Base-by-base conservation (phyloP, 2,329 filamentous ascomycete species). In the Lecanosticta acicola region DNA sequence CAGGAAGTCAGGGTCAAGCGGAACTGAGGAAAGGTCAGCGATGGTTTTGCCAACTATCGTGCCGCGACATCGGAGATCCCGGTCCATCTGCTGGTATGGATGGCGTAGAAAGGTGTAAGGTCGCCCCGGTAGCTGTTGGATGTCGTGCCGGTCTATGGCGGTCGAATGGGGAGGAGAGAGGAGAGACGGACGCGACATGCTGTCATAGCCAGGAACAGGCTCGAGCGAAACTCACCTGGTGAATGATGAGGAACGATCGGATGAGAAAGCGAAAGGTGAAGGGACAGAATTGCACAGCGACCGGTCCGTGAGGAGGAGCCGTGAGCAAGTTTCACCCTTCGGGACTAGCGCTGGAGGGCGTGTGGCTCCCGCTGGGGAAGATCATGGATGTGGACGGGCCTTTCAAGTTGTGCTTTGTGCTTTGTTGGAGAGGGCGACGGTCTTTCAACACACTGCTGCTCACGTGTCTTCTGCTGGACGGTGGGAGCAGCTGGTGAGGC, bases 131-230 rank as follows among this genome's bases (percentile, higher is more conserved):
- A 26, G 17, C 39, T 24, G 29, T 33, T 17, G 34, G 17, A 36
- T 21, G 40, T 32, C 43, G 41, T 18, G 21, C n/a, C n/a, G n/a
- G n/a, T n/a, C 19, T 36, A 36, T 33, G 9, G 34, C 11, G 17
- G 10, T 33, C n/a, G 32, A 51, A 35, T 36, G 32, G 18, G 21
- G 37, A 13, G 21, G 26, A 24, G 26, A 39, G 19, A 36, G 33
- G 17, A 44, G 32, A 32, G 21, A 29, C 36, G 29, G 39, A 37
- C 41, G 42, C 41, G 38, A 35, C 46, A 49, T 49, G 41, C 51
- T 43, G 41, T 52, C 41, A 52, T 49, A 34, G 32, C 49, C 42
- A 50, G 43, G 45, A 49, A 50, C 35, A 17, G 33, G 33, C 13
- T 19, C 14, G 14, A 19, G n/a, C 33, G 33, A 36, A 29, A 29